Conservation (phyloP, 2,329 filamentous ascomycete species). For the Lithohypha guttulata region DNA sequence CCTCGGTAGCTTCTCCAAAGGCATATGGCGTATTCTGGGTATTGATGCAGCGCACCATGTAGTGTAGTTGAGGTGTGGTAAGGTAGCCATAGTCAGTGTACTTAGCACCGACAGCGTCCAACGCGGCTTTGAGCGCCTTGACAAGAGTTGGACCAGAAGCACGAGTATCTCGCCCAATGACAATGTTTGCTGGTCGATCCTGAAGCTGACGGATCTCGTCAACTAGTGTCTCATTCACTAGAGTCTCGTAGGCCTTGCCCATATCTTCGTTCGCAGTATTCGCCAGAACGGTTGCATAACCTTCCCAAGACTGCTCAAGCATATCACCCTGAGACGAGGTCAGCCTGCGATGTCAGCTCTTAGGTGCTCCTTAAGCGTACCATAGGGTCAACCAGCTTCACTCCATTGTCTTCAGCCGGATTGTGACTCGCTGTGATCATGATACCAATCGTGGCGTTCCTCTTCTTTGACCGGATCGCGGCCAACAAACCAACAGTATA, state of each 20-base stretch:
- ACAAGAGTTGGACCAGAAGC: constrained; percentile 81
- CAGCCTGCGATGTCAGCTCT: constrained; percentile 2
- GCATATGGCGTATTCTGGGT: constrained; percentile 76
- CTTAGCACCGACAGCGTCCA: constrained; percentile 64
- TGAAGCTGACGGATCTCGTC: constrained; percentile 42
- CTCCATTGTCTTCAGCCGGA: constrained; percentile 76
- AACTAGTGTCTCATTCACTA: constrained; percentile 66
- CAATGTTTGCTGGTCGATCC: constrained; percentile 58
- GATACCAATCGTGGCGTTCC: constrained; percentile 84
- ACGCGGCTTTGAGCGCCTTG: constrained; percentile 63
- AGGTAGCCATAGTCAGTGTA: constrained; percentile 79
- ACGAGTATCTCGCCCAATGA: constrained; percentile 86
- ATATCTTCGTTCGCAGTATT: constrained; percentile 72
- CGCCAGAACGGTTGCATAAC: constrained; percentile 75
- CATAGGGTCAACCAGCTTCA: constrained; percentile 94
- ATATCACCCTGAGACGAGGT: constrained; percentile 61
- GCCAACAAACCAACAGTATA: constrained; percentile 88
- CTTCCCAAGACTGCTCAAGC: constrained; percentile 81
- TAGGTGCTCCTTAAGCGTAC: constrained; percentile 30
- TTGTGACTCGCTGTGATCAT: constrained; percentile 97
- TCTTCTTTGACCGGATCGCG: constrained; percentile 76
- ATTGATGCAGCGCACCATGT: constrained; percentile 88
- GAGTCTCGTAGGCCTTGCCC: constrained; percentile 61
- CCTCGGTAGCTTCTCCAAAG: constrained; percentile 81
- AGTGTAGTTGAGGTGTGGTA: constrained; percentile 96